Base-by-base conservation (phyloP, 306 rosid genomes). In the Heteromeles arbutifolia region DNA sequence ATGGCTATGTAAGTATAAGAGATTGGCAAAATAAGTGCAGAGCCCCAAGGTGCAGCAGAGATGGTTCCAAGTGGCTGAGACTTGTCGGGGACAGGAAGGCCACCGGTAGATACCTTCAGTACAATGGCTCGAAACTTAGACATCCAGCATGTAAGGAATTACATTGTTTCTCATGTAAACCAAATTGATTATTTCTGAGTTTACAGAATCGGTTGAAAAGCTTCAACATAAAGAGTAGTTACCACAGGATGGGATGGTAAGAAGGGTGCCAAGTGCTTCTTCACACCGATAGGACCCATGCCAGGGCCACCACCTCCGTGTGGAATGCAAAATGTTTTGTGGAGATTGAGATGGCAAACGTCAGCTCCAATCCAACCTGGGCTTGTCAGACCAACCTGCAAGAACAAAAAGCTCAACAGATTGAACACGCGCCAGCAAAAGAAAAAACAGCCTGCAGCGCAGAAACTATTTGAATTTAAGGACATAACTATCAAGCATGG, bases 291-390 rank as follows among this genome's bases (percentile, higher is more conserved):
- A 59, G 99, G 99, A 84, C 99, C 99, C 99, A 96, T 96, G 63
- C 99, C 99, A 77, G 99, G 99, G 81, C 99, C 99, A 29, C 99
- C 99, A 73, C 99, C 99, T 84, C 99, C 99, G 68, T 96, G 99
- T 21, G 99, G 99, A 67, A 96, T 96, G 89, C 99, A 96, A 75
- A 96, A 96, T 80, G 99, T 96, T 87, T 96, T 96, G 11, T 96
- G 99, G 56, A 96, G 99, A 83, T 96, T 96, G 85, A 96, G 97
- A 96, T 96, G 99, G 82, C 99, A 96, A 74, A 96, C 99, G 72
- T 96, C 99, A 65, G 99, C 99, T 82, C 99, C 99, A 76, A 96
- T 96, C 87, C 94, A 92, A 69, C 99, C 99, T 0, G 99, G 99
- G 85, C 94, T 96, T 45, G 99, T 96, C 74, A 96, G 88, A 72